Percentiles rank a stretch among this genome's conserved stretches.
These are phyloP conservation scores for Wickerhamiella vanderwaltii DNA, from an alignment of 805 yeast species.

Conservation along the genomic window DNA sequence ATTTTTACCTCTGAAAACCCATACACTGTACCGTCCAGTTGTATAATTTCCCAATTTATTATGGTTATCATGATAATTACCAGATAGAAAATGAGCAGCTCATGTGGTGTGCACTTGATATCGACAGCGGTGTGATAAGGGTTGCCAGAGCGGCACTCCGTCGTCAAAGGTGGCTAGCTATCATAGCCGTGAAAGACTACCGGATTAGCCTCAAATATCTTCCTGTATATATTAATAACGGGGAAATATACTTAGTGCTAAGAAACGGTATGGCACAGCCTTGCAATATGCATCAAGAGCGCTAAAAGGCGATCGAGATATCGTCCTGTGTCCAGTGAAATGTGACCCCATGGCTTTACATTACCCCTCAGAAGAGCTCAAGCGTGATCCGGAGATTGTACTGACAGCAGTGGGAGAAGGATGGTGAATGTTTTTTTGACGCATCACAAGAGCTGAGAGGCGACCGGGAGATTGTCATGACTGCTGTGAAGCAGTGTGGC, in stretches of 20 bases:
- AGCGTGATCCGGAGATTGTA: background rate
- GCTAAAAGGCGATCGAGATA: background rate
- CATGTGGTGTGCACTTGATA: no score
- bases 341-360: background rate
- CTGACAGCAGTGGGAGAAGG: constrained; percentile 1
- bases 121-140: no score
- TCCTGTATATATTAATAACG: no score
- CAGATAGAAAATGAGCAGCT: no score
- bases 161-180: no score
- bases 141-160: no score
- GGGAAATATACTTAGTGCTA: background rate
- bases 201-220: no score
- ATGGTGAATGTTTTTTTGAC: background rate
- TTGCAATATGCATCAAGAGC: background rate
- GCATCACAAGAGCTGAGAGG: background rate
- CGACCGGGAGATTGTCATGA: constrained; percentile 1
- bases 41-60: background rate
- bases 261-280: background rate
- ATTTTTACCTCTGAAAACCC: background rate
- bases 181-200: no score
- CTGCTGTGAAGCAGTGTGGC: background rate
- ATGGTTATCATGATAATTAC: no score
- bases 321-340: background rate
- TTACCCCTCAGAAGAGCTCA: background rate
- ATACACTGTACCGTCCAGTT: background rate